phyloP scores from a whole-genome alignment of 2,329 filamentous ascomycete genomes.

The Rhinocladiella mackenziei region DNA sequence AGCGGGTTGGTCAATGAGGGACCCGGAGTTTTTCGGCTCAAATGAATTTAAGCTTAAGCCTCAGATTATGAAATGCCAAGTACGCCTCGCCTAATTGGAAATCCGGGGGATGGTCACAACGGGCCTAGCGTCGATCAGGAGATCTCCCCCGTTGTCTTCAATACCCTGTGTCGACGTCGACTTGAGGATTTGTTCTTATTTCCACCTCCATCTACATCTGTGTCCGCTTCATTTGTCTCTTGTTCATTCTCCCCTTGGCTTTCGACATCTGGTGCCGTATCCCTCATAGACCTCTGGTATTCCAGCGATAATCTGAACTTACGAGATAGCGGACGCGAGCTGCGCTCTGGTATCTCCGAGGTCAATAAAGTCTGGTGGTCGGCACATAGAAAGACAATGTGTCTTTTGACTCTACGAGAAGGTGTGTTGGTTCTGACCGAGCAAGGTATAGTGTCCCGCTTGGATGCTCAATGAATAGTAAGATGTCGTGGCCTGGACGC shows the following conservation, averaged over 20 bases:
- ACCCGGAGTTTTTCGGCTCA: no score
- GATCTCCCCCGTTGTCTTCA: no score
- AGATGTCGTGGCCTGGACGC: not conserved
- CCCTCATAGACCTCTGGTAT: not conserved
- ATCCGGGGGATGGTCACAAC: no score
- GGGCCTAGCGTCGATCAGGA: no score
- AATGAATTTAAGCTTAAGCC: no score
- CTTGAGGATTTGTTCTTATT: no score
- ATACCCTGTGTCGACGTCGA: no score
- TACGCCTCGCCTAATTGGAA: no score
- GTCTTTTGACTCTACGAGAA: conserved; percentile 4
- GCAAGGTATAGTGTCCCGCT: not conserved
- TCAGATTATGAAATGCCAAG: no score
- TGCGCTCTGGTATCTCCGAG: conserved; percentile 1
- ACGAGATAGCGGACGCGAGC: conserved; percentile 11
- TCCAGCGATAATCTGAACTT: conserved; percentile 11
- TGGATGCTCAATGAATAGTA: not conserved
- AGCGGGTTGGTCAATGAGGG: no score
- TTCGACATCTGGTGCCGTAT: not conserved
- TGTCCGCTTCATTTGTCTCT: not conserved
- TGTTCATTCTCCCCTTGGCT: not conserved
- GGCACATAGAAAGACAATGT: conserved; percentile 8
- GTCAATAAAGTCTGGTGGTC: conserved; percentile 4
- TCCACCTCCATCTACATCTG: not conserved
- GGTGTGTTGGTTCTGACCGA: conserved; percentile 4